These are phyloP conservation scores for Lophiostoma macrostomum DNA, from an alignment of 495 filamentous ascomycete species.

Conservation along the genomic window DNA sequence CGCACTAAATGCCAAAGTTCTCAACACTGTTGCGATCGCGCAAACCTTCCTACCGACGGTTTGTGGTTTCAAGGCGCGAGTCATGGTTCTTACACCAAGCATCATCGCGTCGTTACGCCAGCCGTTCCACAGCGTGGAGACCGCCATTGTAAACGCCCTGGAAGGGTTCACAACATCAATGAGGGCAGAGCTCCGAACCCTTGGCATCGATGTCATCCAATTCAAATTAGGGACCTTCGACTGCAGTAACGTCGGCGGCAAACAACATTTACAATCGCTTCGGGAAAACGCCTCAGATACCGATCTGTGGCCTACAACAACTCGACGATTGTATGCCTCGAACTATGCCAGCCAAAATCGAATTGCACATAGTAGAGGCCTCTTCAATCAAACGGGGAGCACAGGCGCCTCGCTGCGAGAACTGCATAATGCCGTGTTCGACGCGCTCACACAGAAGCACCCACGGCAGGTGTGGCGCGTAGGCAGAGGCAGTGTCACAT, in stretches of 20 bases:
- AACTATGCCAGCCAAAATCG: conserved; percentile 54
- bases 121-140: conserved; percentile 81
- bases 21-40: conserved; percentile 82
- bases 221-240: conserved; percentile 88
- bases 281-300: conserved; percentile 33
- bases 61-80: conserved; percentile 50
- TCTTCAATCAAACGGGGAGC: conserved; percentile 46
- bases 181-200: conserved; percentile 66
- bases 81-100: conserved; percentile 79
- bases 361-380: conserved; percentile 43
- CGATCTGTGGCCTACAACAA: conserved; percentile 32
- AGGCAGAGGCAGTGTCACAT: conserved; percentile 75
- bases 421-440: conserved; percentile 82
- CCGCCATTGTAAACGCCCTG: conserved; percentile 70
- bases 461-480: conserved; percentile 61
- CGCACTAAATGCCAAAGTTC: conserved; percentile 83
- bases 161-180: conserved; percentile 75
- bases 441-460: conserved; percentile 64
- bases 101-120: conserved; percentile 80
- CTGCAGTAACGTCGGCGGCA: conserved; percentile 41
- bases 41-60: conserved; percentile 85
- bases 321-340: conserved; percentile 33
- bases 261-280: conserved; percentile 41
- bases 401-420: conserved; percentile 67
- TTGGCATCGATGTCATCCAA: conserved; percentile 74